These are phyloP conservation scores for Tulasnella sp. DNA, from an alignment of 768 basidiomycete species.

Conservation along the genomic window DNA sequence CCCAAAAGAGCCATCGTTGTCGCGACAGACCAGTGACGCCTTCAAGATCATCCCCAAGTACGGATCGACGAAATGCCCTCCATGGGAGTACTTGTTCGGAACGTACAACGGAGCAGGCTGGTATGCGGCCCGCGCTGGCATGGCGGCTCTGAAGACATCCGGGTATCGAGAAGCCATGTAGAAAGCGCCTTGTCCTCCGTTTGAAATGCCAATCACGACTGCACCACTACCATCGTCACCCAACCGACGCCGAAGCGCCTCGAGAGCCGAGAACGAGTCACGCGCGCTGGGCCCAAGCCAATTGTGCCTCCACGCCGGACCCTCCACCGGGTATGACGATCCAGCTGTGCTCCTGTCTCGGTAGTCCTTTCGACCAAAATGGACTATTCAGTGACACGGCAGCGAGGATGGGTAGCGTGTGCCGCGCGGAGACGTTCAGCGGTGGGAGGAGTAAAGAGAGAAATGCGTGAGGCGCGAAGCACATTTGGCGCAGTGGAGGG, in stretches of 20 bases:
- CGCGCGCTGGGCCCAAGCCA: slow-evolving; percentile 83
- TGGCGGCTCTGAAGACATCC: slow-evolving; percentile 56
- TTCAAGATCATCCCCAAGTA: slow-evolving; percentile 66
- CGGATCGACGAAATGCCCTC: slow-evolving; percentile 76
- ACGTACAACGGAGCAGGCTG: slow-evolving; percentile 87
- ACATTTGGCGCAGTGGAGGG: slow-evolving; percentile 20
- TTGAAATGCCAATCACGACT: slow-evolving; percentile 85
- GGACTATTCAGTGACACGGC: slow-evolving; percentile 63
- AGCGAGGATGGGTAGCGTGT: slow-evolving; percentile 50
- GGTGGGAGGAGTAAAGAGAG: slow-evolving; percentile 23
- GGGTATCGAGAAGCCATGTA: slow-evolving; percentile 73
- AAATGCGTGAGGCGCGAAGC: slow-evolving; percentile 12
- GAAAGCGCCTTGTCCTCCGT: slow-evolving; percentile 90
- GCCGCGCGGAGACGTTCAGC: background rate
- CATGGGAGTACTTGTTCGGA: slow-evolving; percentile 65
- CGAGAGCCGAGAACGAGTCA: slow-evolving; percentile 64
- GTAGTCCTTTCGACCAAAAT: slow-evolving; percentile 64
- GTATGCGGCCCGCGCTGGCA: slow-evolving; percentile 79
- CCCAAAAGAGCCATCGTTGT: slow-evolving; percentile 80
- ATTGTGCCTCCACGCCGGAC: slow-evolving; percentile 87
- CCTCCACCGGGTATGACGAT: slow-evolving; percentile 67
- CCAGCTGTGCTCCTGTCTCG: slow-evolving; percentile 62
- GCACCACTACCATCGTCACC: slow-evolving; percentile 35
- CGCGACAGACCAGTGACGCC: slow-evolving; percentile 71
- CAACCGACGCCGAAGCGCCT: slow-evolving; percentile 45